Base-by-base conservation (phyloP, 1,284 basidiomycete species). In the Sanguinoderma infundibulare region DNA sequence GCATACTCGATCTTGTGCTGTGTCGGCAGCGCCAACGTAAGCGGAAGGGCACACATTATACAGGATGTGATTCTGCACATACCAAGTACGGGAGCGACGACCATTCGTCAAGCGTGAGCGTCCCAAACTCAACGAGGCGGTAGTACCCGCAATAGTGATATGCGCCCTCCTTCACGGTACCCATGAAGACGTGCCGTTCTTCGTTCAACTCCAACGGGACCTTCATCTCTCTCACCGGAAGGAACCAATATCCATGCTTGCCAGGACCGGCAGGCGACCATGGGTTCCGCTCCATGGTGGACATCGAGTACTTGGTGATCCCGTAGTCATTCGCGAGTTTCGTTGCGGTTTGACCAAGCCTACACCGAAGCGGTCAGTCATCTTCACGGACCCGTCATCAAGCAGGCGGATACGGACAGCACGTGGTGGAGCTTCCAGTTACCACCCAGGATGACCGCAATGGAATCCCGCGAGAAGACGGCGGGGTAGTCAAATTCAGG, bases 381-480 rank as follows among this genome's bases (percentile, higher is more conserved):
- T 40, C n/a, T 15, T 30, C 4, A 28, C 6, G 53, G 9, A 36
- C 5, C 4, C 8, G 3, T 24, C 12, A 22, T 39, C 1, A 20
- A 39, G 12, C 12, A 9, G 38, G 12, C 20, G 26, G 12, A 34
- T 15, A 10, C 56, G 15, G 6, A 57, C 57, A 24, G 14, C 5
- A 59, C 58, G 15, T 54, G 35, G 46, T 40, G 28, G 20, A 26
- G 34, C 12, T 30, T 47, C 9, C n/a, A 22, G n/a, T 53, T 49
- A 4, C 60, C 60, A 0, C 60, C 60, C 2, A 61, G 44, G 15
- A 28, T 35, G n/a, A 20, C 17, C 1, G 39, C 24, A 28, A 61
- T 53, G 7, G 52, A 57, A n/a, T 40, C 24, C 7, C 60, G 60
- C 2, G 51, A 54, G 55, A 61, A 61, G 15, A 57, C 28, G 7